Base-by-base conservation (phyloP, 306 rosid genomes). In the Cicer cuneatum region DNA sequence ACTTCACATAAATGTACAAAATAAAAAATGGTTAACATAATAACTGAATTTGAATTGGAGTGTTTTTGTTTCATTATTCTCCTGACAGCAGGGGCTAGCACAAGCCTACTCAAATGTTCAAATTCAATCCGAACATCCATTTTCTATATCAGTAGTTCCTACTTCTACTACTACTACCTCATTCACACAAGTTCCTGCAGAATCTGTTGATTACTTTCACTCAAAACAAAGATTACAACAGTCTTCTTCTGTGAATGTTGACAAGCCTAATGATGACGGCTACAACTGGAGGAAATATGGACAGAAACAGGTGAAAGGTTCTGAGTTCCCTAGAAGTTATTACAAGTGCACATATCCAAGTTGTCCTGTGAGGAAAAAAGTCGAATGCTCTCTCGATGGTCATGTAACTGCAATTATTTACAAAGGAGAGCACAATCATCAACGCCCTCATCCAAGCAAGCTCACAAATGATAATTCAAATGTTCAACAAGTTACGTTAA, bases 211-310 rank as follows among this genome's bases (percentile, higher is more conserved):
- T 2, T 40, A 79, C 61, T 59, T 42, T 42, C 87, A 53, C 80
- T 54, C 80, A 2, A 89, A 84, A 43, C 90, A 73, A 66, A 84
- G 77, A 66, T 54, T 67, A n/a, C 91, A 59, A 3, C 42, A 80
- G 4, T 65, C 87, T 19, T 80, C 91, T 68, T 76, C 73, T 1
- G 60, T 83, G 58, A 62, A 81, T 74, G 87, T 82, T 9, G 93
- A 88, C 38, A 89, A 85, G 78, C 96, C 96, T 56, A 83, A 84
- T 19, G 83, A 83, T 1, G 98, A 92, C 54, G 96, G 93, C 46
- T 90, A 75, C 87, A 90, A 88, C 70, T 92, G 98, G 98, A 83
- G 96, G 54, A 90, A 92, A 73, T 90, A 90, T 53, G 96, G 98
- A 11, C 98, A 90, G 83, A 92, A 90, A 87, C 93, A 86, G 43